Evolutionary conservation across 225 moss, liverwort and hornwort species (phyloP), one percentile per base, ranked within the genome.

Genomic region (Physcomitrellopsis africana): DNA sequence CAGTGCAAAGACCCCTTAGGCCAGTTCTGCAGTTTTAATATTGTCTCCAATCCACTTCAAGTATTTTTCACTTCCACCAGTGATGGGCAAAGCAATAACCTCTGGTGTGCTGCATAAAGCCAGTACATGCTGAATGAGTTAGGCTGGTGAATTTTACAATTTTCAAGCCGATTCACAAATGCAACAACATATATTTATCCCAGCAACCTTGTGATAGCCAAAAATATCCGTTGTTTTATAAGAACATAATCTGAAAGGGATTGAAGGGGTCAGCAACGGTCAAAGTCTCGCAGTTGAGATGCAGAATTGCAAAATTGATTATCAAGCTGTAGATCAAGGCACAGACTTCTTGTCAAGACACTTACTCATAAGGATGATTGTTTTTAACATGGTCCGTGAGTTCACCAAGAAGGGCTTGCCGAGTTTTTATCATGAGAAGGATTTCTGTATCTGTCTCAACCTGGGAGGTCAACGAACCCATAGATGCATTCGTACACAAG

Each of bases 331-430:
- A 49, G 16, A 60, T 65, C 65, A 65, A 59, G 32, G 24, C 41
- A 63, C 18, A 44, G 19, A 68, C 27, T 59, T 48, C 43, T 24
- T 58, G 60, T 65, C 68, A 57, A 76, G 24, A 51, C 24, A 79
- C 90, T 41, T 82, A 95, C 94, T 89, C 85, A 76, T 93, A 92
- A 67, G 95, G 95, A 80, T 95, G 92, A 77, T 89, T 86, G 45
- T 70, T 81, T 44, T 86, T 83, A 51, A 95, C 95, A 85, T 93
- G 87, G 62, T 80, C 75, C 60, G 83, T 91, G 41, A 95, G 82
- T 60, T 86, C 85, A 47, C 74, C 79, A 51, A 92, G 76, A 70
- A 95, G 89, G 69, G 86, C 67, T 63, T 83, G 77, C 69, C 87
- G 83, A 43, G 94, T 95, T 79, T 92, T 94, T 49, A 92, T 86